Evolutionary conservation across 352 stramenopile species (phyloP).

Genomic region (Phytophthora sp.): DNA sequence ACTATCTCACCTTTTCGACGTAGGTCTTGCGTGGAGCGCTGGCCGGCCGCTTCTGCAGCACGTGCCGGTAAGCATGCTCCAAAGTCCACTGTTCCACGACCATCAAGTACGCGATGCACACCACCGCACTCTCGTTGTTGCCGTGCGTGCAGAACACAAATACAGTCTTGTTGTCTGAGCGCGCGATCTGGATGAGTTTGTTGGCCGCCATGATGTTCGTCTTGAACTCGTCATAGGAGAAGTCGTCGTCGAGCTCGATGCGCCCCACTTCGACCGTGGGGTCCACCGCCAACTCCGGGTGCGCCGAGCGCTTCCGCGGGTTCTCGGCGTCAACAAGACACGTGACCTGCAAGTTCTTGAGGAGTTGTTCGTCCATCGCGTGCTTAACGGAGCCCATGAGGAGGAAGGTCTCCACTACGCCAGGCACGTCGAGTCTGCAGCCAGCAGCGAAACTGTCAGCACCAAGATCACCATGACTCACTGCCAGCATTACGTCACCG

Average conservation of each 20-base stretch:
- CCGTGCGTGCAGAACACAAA: conserved; percentile 80
- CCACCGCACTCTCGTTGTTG: conserved; percentile 73
- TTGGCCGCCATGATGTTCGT: conserved; percentile 45
- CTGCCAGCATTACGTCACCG: not conserved
- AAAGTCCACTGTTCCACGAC: conserved; percentile 63
- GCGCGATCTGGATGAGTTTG: conserved; percentile 49
- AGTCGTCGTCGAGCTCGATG: conserved; percentile 71
- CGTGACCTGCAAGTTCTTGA: conserved; percentile 59
- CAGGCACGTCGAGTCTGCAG: conserved; percentile 64
- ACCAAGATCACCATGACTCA: not conserved
- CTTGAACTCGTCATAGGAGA: conserved; percentile 67
- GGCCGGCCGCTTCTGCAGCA: conserved; percentile 61
- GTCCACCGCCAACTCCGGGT: conserved; percentile 22
- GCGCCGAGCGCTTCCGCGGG: conserved; percentile 50
- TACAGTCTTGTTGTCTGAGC: conserved; percentile 48
- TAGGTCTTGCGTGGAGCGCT: conserved; percentile 69
- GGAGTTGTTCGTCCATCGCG: conserved; percentile 53
- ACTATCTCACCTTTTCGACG: conserved; percentile 58
- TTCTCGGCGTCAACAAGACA: conserved; percentile 71
- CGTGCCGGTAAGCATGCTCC: conserved; percentile 65
- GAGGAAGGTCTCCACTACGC: conserved; percentile 57
- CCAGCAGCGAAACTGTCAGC: not conserved
- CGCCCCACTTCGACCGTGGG: conserved; percentile 38
- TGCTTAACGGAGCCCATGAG: conserved; percentile 70
- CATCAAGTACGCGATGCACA: conserved; percentile 75